Conservation (phyloP, 2,329 filamentous ascomycete species). For the Aspergillus texensis region DNA sequence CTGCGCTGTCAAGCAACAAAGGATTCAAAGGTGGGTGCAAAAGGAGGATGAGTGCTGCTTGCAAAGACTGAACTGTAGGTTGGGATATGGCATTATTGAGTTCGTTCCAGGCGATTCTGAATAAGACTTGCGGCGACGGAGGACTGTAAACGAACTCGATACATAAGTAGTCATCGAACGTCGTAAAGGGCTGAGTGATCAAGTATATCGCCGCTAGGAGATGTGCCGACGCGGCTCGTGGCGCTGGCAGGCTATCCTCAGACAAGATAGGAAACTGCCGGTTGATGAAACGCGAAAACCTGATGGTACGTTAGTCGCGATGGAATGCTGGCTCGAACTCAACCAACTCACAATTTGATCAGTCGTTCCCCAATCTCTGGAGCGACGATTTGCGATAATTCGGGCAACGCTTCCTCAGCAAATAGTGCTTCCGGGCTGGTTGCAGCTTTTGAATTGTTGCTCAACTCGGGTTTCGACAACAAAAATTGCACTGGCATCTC, state of each 20-base stretch:
- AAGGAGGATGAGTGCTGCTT: constrained; percentile 3
- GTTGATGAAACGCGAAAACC: not conserved
- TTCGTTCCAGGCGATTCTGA: not conserved
- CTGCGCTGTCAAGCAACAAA: not conserved
- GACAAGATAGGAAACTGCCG: not conserved
- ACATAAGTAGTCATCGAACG: constrained; percentile 7
- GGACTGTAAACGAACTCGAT: constrained; percentile 7
- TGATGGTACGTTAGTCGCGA: not conserved
- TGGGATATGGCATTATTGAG: not conserved
- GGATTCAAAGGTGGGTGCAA: not conserved
- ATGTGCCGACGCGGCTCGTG: not conserved
- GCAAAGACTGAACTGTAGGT: not conserved
- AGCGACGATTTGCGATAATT: not conserved
- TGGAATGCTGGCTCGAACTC: not conserved
- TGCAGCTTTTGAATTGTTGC: not conserved
- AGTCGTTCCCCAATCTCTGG: not conserved
- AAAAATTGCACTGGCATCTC: constrained; percentile 8
- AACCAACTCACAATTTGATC: not conserved
- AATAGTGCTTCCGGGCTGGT: not conserved
- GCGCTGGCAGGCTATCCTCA: not conserved
- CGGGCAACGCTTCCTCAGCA: not conserved
- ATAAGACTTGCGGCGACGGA: not conserved
- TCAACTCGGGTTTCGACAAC: constrained; percentile 1
- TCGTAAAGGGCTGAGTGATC: constrained; percentile 3
- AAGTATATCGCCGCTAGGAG: constrained; percentile 5